Conservation (phyloP, 257 asterid species). For the Gentiana straminea region DNA sequence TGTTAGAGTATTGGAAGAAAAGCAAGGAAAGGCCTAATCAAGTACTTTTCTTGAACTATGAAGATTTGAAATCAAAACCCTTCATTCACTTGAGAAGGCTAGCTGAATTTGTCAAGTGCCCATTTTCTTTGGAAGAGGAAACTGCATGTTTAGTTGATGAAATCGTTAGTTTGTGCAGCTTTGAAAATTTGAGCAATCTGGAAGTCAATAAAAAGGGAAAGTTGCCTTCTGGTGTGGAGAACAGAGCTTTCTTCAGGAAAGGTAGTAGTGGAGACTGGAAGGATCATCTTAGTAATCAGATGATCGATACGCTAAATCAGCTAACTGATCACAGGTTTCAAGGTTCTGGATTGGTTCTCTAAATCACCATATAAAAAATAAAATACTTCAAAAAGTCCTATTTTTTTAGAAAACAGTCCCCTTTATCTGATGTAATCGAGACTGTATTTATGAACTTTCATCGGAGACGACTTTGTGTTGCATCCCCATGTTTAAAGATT, state of each 20-base stretch:
- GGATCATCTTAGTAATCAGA: neutral
- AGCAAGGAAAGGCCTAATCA: constrained; percentile 4
- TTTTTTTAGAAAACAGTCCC: too few species aligned
- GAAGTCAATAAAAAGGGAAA: constrained; percentile 8
- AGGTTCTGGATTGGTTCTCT: neutral
- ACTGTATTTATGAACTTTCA: too few species aligned
- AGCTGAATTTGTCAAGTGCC: constrained; percentile 5
- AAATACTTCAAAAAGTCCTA: too few species aligned
- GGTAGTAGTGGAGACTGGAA: constrained; percentile 10
- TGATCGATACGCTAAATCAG: neutral
- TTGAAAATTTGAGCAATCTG: constrained; percentile 10
- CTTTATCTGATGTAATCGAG: too few species aligned
- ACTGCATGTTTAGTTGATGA: neutral
- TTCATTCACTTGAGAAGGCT: neutral
- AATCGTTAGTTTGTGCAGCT: constrained; percentile 8
- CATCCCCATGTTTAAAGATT: too few species aligned
- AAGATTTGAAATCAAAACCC: constrained; percentile 5
- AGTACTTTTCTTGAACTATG: constrained; percentile 7
- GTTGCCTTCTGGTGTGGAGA: neutral
- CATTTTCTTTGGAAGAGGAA: constrained; percentile 7
- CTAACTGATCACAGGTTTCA: neutral
- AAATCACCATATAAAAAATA: too few species aligned
- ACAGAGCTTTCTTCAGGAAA: constrained; percentile 1
- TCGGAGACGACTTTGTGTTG: too few species aligned
- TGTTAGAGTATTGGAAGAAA: constrained; percentile 6